These are phyloP conservation scores for Parmelia sp. DNA, from an alignment of 495 filamentous ascomycete species.

Conservation along the genomic window DNA sequence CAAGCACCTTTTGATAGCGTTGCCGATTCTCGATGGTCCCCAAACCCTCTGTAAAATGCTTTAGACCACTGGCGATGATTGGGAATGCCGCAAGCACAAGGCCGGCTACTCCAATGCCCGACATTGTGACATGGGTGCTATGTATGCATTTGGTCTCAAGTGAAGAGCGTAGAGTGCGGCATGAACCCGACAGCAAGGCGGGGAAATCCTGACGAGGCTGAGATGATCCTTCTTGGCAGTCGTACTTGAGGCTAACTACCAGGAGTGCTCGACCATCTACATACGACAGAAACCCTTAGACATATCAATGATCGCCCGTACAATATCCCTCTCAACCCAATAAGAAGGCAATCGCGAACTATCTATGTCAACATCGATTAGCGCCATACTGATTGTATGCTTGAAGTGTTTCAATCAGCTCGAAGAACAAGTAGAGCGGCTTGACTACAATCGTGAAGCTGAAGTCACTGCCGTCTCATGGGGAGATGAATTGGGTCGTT, in stretches of 20 bases:
- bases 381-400: not conserved
- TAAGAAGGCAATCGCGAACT: no score
- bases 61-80: not conserved
- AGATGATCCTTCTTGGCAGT: no score
- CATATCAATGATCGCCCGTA: no score
- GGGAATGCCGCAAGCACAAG: not conserved
- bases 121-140: not conserved
- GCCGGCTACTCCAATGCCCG: not conserved
- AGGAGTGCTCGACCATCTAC: no score
- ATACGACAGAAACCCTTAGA: no score
- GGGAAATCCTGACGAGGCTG: no score
- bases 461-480: not conserved
- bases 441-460: not conserved
- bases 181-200: no score
- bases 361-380: not conserved
- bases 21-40: not conserved
- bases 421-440: not conserved
- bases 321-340: no score
- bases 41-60: not conserved
- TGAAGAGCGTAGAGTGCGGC: no score
- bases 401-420: constrained; percentile 4
- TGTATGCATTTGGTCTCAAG: no score
- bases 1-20: not conserved
- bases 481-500: not conserved
- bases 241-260: no score